Evolutionary conservation across 805 yeast genomes (phyloP).

Genomic region (Candida pini): DNA sequence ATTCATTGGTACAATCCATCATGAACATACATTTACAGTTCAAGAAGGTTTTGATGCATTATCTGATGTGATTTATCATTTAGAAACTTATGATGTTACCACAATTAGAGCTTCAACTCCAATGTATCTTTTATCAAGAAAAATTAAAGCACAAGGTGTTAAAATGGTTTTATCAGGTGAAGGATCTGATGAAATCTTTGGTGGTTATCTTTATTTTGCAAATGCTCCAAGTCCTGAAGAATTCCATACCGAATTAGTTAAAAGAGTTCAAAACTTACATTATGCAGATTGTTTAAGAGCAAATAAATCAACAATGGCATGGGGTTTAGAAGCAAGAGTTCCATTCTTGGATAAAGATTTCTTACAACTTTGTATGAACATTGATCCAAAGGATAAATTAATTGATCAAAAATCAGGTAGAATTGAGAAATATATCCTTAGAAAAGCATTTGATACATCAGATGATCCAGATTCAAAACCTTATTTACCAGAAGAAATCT

Average conservation of each 20-base stretch:
- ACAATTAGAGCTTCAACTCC: conserved; percentile 99
- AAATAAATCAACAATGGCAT: conserved; percentile 98
- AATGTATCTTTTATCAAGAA: conserved; percentile 92
- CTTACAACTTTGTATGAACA: conserved; percentile 88
- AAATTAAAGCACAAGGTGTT: conserved; percentile 98
- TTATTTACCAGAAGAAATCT: conserved; percentile 91
- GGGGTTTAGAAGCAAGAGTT: conserved; percentile 99
- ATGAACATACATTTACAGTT: conserved; percentile 94
- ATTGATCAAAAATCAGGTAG: conserved; percentile 64
- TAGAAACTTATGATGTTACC: conserved; percentile 97
- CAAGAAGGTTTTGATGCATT: conserved; percentile 96
- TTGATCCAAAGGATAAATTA: conserved; percentile 88
- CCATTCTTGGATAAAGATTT: conserved; percentile 96
- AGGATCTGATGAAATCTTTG: conserved; percentile 98
- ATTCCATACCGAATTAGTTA: conserved; percentile 93
- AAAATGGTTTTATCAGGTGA: conserved; percentile 99
- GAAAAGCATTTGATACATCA: conserved; percentile 95
- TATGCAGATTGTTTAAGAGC: conserved; percentile 97
- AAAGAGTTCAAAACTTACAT: conserved; percentile 96
- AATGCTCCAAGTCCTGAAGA: conserved; percentile 90
- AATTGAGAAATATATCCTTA: conserved; percentile 91
- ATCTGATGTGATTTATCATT: conserved; percentile 88
- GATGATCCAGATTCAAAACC: conserved; percentile 76
- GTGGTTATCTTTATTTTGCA: conserved; percentile 97
- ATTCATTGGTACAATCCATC: conserved; percentile 93